Conservation (phyloP, 2,329 filamentous ascomycete species). For the Hypoxylon sp. region DNA sequence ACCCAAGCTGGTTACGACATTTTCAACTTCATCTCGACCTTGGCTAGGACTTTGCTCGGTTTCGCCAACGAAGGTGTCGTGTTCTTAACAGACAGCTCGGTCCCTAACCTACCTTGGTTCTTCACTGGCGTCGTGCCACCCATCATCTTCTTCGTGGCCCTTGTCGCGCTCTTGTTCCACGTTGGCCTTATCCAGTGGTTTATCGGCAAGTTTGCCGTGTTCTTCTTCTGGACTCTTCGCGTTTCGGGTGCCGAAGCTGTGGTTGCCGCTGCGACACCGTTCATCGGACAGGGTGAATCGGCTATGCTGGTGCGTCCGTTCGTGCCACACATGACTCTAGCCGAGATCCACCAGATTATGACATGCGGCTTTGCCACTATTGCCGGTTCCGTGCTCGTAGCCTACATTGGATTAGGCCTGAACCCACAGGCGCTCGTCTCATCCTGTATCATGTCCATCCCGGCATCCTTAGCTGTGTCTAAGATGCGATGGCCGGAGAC, state of each 20-base stretch:
- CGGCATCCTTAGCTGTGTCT: slow-evolving; percentile 88
- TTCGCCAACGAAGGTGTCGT: slow-evolving; percentile 80
- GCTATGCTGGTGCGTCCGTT: slow-evolving; percentile 94
- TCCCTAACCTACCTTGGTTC: slow-evolving; percentile 73
- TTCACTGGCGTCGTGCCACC: slow-evolving; percentile 85
- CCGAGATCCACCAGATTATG: slow-evolving; percentile 94
- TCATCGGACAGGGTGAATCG: slow-evolving; percentile 94
- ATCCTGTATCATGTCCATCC: slow-evolving; percentile 96
- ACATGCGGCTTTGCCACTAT: slow-evolving; percentile 94
- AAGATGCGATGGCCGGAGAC: slow-evolving; percentile 92
- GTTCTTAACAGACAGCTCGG: slow-evolving; percentile 74
- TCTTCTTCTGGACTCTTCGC: slow-evolving; percentile 91
- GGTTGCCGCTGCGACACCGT: slow-evolving; percentile 91
- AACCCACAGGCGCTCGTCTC: slow-evolving; percentile 89
- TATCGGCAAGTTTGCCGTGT: slow-evolving; percentile 85
- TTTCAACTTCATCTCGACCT: slow-evolving; percentile 86
- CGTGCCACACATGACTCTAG: slow-evolving; percentile 85
- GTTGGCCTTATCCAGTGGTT: slow-evolving; percentile 89
- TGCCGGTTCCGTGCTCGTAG: slow-evolving; percentile 86
- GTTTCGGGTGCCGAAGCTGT: slow-evolving; percentile 95
- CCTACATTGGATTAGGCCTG: slow-evolving; percentile 87
- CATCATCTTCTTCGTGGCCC: slow-evolving; percentile 95
- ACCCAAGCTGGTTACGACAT: slow-evolving; percentile 88
- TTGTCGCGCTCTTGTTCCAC: slow-evolving; percentile 91
- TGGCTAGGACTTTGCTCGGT: slow-evolving; percentile 80